A percentile compares a stretch with the other conserved stretches of the same genome.
These are phyloP conservation scores for Phycomyces blakesleeanus DNA, from an alignment of 192 early-diverging fungal species.

Conservation along the genomic window DNA sequence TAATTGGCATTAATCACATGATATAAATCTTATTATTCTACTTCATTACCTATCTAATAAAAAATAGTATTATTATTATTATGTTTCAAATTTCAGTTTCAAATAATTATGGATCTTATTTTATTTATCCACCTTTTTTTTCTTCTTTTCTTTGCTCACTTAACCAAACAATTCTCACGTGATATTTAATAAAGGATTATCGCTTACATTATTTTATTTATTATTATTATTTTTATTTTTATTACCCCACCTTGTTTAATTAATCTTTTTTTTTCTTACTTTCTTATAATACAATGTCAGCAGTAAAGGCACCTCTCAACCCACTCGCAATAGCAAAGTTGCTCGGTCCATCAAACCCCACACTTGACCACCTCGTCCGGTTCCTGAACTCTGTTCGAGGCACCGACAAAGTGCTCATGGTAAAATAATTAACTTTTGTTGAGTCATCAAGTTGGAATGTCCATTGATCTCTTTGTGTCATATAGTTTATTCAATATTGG, in stretches of 20 bases:
- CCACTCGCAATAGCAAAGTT: constrained; percentile 51
- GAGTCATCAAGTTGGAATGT: no score
- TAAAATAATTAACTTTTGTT: no score
- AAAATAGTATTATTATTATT: no score
- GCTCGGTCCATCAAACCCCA: constrained; percentile 54
- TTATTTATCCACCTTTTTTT: no score
- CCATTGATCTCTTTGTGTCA: no score
- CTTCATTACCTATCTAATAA: no score
- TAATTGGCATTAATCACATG: no score
- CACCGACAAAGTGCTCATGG: constrained; percentile 69
- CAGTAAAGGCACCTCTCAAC: constrained; percentile 13
- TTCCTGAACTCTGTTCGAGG: constrained; percentile 59
- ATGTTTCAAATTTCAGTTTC: no score
- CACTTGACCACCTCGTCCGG: constrained; percentile 61
- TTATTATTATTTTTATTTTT: no score
- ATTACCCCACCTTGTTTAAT: not conserved
- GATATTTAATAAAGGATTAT: not conserved
- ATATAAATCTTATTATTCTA: no score
- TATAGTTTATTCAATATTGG: constrained; percentile 87
- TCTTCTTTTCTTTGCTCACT: not conserved
- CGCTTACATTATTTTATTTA: not conserved
- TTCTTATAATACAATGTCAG: not conserved
- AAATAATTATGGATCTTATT: no score
- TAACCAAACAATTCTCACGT: no score
- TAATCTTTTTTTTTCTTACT: constrained; percentile 11